Evolutionary conservation across 2,329 filamentous ascomycete genomes (phyloP).

Genomic region (Fusarium sp.): DNA sequence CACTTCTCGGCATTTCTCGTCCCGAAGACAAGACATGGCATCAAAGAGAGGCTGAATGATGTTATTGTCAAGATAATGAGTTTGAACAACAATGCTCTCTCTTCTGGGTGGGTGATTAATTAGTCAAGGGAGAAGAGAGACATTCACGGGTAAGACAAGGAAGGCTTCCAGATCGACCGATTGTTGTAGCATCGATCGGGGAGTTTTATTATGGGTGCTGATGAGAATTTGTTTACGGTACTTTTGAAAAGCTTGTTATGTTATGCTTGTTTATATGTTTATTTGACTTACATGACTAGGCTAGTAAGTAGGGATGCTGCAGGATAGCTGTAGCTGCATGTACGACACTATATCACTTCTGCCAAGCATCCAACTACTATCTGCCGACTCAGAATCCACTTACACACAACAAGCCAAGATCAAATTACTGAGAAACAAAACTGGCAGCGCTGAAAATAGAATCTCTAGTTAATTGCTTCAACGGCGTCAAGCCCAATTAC

Average conservation of each 20-base stretch:
- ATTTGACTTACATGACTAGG: background rate
- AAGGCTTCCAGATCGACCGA: conserved; percentile 27
- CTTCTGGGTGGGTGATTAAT: conserved; percentile 5
- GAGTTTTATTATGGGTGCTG: background rate
- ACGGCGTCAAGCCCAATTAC: background rate
- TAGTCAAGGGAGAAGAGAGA: conserved; percentile 23
- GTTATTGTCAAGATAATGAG: conserved; percentile 12
- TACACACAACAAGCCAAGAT: conserved; percentile 1
- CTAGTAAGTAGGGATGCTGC: background rate
- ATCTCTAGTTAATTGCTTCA: background rate
- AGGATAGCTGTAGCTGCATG: background rate
- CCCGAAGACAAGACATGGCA: conserved; percentile 12
- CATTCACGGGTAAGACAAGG: background rate
- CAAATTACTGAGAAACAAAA: conserved; percentile 13
- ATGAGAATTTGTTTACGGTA: background rate
- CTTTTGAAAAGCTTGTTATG: background rate
- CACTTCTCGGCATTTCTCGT: background rate
- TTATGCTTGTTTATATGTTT: background rate
- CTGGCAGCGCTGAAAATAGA: conserved; percentile 8
- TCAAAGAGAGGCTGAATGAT: conserved; percentile 18
- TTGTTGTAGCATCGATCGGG: conserved; percentile 3
- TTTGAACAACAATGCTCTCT: background rate
- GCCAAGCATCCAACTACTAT: background rate
- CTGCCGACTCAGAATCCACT: conserved; percentile 14
- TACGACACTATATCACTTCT: background rate